Percentiles rank a stretch among this genome's conserved stretches.
These are phyloP conservation scores for Actinomucor elegans DNA, from an alignment of 371 early-diverging fungal species.

Conservation along the genomic window DNA sequence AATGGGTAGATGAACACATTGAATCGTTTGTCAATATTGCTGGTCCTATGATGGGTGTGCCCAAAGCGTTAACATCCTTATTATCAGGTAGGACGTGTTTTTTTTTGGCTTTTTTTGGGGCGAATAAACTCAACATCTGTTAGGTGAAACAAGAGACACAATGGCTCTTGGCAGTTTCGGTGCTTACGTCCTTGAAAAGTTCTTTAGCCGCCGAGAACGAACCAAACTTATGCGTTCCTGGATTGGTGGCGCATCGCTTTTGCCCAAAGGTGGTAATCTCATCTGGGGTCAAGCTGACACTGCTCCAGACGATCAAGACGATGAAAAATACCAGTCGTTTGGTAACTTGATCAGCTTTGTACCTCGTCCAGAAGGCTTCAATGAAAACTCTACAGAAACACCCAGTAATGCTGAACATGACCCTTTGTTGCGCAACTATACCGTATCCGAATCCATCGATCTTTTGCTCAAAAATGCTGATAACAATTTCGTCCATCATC, in stretches of 20 bases:
- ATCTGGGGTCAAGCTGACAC: conserved; percentile 74
- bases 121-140: no score
- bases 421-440: conserved; percentile 40
- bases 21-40: conserved; percentile 85
- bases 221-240: conserved; percentile 82
- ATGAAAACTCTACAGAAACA: conserved; percentile 14
- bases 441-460: conserved; percentile 54
- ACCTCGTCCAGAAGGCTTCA: conserved; percentile 16
- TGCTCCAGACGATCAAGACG: conserved; percentile 67
- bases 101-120: no score
- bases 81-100: no score
- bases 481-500: conserved; percentile 43
- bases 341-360: conserved; percentile 43
- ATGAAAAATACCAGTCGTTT: conserved; percentile 26
- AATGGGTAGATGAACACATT: conserved; percentile 85
- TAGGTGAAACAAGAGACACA: conserved; percentile 88
- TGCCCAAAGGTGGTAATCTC: conserved; percentile 85
- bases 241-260: conserved; percentile 77
- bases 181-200: conserved; percentile 78
- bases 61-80: conserved; percentile 81
- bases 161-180: conserved; percentile 81
- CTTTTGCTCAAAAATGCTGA: conserved; percentile 55
- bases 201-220: conserved; percentile 80
- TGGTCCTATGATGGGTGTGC: conserved; percentile 87
- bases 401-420: conserved; percentile 9